These are phyloP conservation scores for Talaromyces verruculosus DNA, from an alignment of 2,329 filamentous ascomycete species.

Conservation along the genomic window DNA sequence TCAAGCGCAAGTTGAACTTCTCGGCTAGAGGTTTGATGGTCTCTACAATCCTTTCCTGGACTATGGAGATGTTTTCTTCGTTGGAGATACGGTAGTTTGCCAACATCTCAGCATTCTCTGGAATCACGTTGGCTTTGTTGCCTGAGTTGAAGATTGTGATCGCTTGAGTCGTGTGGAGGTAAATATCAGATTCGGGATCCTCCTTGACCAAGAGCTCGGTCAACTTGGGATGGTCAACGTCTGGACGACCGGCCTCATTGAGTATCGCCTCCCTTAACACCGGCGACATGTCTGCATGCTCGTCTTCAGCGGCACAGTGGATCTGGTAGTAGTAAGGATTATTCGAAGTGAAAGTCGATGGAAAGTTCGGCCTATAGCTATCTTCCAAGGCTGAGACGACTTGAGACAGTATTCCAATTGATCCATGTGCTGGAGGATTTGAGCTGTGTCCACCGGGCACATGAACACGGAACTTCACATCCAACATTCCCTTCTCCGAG, in stretches of 20 bases:
- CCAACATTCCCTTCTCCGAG: conserved; percentile 63
- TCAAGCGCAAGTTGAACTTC: background rate
- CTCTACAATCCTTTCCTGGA: conserved; percentile 49
- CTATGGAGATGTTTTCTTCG: conserved; percentile 50
- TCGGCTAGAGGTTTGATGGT: conserved; percentile 39
- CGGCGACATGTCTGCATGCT: conserved; percentile 47
- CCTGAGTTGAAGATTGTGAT: conserved; percentile 52
- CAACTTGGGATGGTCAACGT: background rate
- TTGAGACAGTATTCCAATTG: conserved; percentile 67
- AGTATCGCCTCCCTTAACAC: conserved; percentile 33
- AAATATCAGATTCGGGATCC: background rate
- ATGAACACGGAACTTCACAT: conserved; percentile 58
- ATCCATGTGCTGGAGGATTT: conserved; percentile 62
- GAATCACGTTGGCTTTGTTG: conserved; percentile 59
- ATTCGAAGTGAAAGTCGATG: conserved; percentile 49
- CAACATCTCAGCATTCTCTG: conserved; percentile 53
- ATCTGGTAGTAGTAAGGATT: conserved; percentile 59
- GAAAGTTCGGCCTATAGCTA: conserved; percentile 48
- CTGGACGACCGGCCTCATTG: background rate
- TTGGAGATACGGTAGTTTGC: conserved; percentile 60
- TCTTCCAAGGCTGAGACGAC: conserved; percentile 62
- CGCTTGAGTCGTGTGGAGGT: background rate
- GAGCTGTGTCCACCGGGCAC: conserved; percentile 63
- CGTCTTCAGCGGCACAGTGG: conserved; percentile 58
- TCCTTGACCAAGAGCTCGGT: background rate